Evolutionary conservation across 805 yeast genomes (phyloP).

Genomic region (Saccharomycopsis schoenii): DNA sequence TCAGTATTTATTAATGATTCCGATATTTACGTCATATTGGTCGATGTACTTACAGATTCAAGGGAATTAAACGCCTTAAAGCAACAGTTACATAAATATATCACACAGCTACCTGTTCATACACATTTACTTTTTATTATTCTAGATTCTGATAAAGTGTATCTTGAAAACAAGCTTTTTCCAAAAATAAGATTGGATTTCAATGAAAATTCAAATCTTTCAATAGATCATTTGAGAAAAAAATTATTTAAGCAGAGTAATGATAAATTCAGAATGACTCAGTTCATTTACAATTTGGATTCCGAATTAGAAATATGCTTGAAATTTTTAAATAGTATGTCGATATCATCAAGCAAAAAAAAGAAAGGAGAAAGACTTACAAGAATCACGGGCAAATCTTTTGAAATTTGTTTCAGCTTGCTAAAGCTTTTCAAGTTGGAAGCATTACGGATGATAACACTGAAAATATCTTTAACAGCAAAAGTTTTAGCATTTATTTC

Average conservation of each 20-base stretch:
- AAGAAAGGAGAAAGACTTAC: constrained; percentile 23
- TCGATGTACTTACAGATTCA: constrained; percentile 49
- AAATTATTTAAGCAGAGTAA: background rate
- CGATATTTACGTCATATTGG: constrained; percentile 34
- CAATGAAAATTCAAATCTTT: background rate
- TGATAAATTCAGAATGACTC: background rate
- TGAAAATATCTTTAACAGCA: constrained; percentile 20
- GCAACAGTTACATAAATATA: constrained; percentile 39
- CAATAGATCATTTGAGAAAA: background rate
- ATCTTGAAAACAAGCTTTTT: background rate
- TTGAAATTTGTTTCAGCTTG: constrained; percentile 23
- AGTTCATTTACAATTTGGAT: constrained; percentile 1
- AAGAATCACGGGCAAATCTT: constrained; percentile 30
- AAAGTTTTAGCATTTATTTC: constrained; percentile 26
- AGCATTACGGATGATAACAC: background rate
- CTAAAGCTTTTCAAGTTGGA: constrained; percentile 21
- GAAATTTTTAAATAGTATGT: background rate
- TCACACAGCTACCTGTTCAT: constrained; percentile 46
- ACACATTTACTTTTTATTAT: constrained; percentile 47
- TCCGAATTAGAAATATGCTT: background rate
- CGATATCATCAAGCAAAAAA: background rate
- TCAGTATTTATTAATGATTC: background rate
- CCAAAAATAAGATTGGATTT: background rate
- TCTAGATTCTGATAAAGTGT: constrained; percentile 28
- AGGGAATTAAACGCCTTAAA: constrained; percentile 46